These are phyloP conservation scores for Melastoma candidum DNA, from an alignment of 441 rosid species.

Conservation along the genomic window DNA sequence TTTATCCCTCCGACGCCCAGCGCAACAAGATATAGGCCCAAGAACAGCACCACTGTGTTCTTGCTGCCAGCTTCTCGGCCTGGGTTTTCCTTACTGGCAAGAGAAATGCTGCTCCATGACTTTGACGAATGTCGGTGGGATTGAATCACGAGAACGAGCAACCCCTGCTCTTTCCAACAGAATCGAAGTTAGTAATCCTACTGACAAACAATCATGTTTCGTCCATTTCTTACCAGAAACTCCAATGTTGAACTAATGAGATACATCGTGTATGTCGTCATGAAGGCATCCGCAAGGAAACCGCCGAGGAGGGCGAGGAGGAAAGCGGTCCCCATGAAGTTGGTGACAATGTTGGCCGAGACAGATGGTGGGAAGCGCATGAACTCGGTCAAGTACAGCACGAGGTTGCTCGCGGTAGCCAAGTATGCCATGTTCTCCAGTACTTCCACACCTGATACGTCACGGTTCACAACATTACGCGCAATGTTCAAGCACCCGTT, in stretches of 20 bases:
- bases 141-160: conserved; percentile 58
- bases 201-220: conserved; percentile 1
- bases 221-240: conserved; percentile 33
- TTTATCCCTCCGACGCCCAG: conserved; percentile 89
- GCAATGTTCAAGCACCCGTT: background rate
- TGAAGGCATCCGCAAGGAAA: conserved; percentile 59
- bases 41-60: conserved; percentile 42
- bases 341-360: conserved; percentile 68
- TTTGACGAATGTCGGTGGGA: conserved; percentile 38
- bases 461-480: background rate
- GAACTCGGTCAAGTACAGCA: conserved; percentile 55
- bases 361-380: conserved; percentile 67
- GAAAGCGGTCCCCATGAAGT: conserved; percentile 86
- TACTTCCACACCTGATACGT: conserved; percentile 48
- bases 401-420: conserved; percentile 85
- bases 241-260: conserved; percentile 60
- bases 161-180: conserved; percentile 37
- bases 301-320: conserved; percentile 80
- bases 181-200: background rate
- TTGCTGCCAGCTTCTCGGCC: conserved; percentile 29
- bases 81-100: conserved; percentile 6
- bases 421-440: conserved; percentile 81
- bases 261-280: conserved; percentile 58
- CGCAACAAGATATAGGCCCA: conserved; percentile 75
- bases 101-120: conserved; percentile 28